Evolutionary conservation across 768 basidiomycete species (phyloP), one percentile per base, ranked within the genome.

Genomic region (Roridomyces roridus): DNA sequence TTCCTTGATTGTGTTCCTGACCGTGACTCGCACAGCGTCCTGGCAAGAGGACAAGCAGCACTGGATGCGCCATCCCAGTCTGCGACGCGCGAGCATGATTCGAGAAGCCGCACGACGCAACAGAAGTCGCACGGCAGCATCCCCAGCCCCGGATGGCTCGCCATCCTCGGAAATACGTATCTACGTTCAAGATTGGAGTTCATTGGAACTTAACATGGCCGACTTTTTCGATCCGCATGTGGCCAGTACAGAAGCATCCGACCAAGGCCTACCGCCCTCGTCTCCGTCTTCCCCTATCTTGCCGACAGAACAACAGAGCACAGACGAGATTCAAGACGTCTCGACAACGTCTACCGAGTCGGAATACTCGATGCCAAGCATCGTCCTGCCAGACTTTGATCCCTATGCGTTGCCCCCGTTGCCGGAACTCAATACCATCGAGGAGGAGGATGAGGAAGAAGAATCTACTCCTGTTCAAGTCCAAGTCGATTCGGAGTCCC

Each of bases 181-280:
- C 31, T 62, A 57, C 40, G 47, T 62, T n/a, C 51, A 62, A 44
- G 60, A 62, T 26, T 62, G 60, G 60, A 62, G 60, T 35, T 53
- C 51, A 11, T 31, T 55, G 20, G 43, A 53, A 37, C 14, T 62
- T 24, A 55, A 58, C 56, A 62, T 62, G 60, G 3, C 51, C 29
- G 51, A 57, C 21, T 17, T 56, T 8, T 48, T 55, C 35, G 48
- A 56, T 21, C 39, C 59, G 20, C 26, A 51, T 46, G 29, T 6
- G 29, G 29, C n/a, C n/a, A n/a, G n/a, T n/a, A n/a, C n/a, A n/a
- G n/a, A n/a, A n/a, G n/a, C n/a, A n/a, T n/a, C n/a, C n/a, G n/a
- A n/a, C n/a, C n/a, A n/a, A n/a, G n/a, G n/a, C n/a, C n/a, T n/a
- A n/a, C n/a, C n/a, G n/a, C 50, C 39, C 23, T 29, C 54, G 20